A percentile compares a stretch with the other conserved stretches of the same genome.
phyloP scores from a whole-genome alignment of 1,284 basidiomycete species.

The Malassezia nana region DNA sequence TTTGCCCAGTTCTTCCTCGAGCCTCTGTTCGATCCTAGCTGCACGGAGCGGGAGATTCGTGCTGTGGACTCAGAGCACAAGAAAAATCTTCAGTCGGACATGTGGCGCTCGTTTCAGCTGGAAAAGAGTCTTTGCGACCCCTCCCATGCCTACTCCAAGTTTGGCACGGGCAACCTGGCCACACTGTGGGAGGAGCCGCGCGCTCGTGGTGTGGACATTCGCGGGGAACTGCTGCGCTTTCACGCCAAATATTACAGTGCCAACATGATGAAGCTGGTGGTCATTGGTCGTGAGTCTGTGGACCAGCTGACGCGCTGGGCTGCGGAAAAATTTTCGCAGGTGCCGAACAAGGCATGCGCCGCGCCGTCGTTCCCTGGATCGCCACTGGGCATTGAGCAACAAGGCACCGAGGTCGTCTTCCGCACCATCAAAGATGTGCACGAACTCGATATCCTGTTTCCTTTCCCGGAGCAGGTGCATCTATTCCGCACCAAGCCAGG shows the following conservation, averaged over 20 bases:
- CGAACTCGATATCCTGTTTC: slow-evolving; percentile 69
- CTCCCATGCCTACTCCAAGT: slow-evolving; percentile 82
- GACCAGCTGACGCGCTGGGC: slow-evolving; percentile 65
- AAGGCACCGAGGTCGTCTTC: slow-evolving; percentile 68
- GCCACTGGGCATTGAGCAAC: slow-evolving; percentile 52
- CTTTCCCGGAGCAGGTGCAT: slow-evolving; percentile 61
- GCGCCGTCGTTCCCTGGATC: slow-evolving; percentile 65
- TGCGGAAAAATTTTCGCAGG: slow-evolving; percentile 66
- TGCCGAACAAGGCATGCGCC: slow-evolving; percentile 59
- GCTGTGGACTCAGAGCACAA: slow-evolving; percentile 97
- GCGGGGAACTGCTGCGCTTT: slow-evolving; percentile 86
- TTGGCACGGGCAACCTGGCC: slow-evolving; percentile 80
- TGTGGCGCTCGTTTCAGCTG: slow-evolving; percentile 93
- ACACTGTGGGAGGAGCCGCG: slow-evolving; percentile 62
- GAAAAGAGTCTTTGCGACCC: slow-evolving; percentile 71
- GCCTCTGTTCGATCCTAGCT: slow-evolving; percentile 79
- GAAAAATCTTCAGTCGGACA: slow-evolving; percentile 90
- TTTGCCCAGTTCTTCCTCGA: slow-evolving; percentile 91
- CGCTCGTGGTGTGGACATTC: slow-evolving; percentile 66
- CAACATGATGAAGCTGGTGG: slow-evolving; percentile 79
- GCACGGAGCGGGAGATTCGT: slow-evolving; percentile 85
- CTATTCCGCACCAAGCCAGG: slow-evolving; percentile 71
- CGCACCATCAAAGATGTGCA: slow-evolving; percentile 87
- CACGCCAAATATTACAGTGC: slow-evolving; percentile 88
- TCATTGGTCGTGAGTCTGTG: slow-evolving; percentile 78